A percentile compares a stretch with the other conserved stretches of the same genome.
Conservation (phyloP, 164 flowering plant species). For the Amborella trichopoda region DNA sequence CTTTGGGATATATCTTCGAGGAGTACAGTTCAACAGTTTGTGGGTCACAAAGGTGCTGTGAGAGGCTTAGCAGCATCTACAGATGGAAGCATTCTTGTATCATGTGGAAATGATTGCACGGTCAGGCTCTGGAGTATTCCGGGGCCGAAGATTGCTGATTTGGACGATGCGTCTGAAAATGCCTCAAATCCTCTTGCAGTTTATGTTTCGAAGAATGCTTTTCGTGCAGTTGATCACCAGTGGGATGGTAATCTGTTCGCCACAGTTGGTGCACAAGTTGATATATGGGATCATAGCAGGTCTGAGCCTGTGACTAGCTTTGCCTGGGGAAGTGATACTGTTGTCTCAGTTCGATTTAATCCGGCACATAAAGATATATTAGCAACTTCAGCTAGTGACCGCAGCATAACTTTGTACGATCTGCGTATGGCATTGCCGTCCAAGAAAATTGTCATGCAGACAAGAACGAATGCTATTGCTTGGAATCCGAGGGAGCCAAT, state of each 20-base stretch:
- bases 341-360: conserved; percentile 72
- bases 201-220: conserved; percentile 65
- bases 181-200: conserved; percentile 54
- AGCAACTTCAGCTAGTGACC: conserved; percentile 86
- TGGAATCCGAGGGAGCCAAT: conserved; percentile 99
- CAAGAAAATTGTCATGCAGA: conserved; percentile 88
- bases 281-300: conserved; percentile 96
- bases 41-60: conserved; percentile 90
- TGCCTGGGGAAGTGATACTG: conserved; percentile 73
- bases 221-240: conserved; percentile 89
- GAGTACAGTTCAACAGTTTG: conserved; percentile 68
- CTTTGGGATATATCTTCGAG: conserved; percentile 20
- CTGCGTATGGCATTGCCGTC: conserved; percentile 66
- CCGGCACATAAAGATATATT: conserved; percentile 80
- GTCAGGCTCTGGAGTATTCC: conserved; percentile 93
- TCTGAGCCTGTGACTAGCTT: conserved; percentile 82
- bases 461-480: conserved; percentile 74
- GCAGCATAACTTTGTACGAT: conserved; percentile 78
- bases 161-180: conserved; percentile 24
- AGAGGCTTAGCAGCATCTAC: conserved; percentile 80
- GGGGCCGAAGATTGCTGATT: conserved; percentile 23
- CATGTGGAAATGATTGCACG: conserved; percentile 95
- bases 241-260: conserved; percentile 80
- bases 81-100: conserved; percentile 79
- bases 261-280: conserved; percentile 90